These are phyloP conservation scores for Teratosphaeria viscida DNA, from an alignment of 2,329 filamentous ascomycete species.

Conservation along the genomic window DNA sequence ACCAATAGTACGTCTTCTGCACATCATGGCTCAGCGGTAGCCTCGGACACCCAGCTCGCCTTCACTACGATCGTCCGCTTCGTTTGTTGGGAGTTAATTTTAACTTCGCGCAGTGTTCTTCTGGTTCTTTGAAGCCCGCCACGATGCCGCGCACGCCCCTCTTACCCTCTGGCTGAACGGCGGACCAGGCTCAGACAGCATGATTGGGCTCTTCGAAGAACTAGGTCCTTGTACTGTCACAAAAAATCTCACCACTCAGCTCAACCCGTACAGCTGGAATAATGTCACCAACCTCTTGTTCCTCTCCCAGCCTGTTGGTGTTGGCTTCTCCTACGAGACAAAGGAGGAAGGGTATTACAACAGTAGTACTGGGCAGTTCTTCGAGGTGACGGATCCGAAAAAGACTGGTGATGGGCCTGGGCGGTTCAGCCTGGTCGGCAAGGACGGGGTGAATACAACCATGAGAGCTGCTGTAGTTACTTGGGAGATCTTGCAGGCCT, in stretches of 20 bases:
- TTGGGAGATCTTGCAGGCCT: constrained; percentile 45
- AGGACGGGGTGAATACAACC: constrained; percentile 42
- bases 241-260: constrained; percentile 35
- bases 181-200: constrained; percentile 44
- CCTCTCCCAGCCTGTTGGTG: constrained; percentile 52
- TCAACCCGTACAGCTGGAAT: constrained; percentile 54
- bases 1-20: constrained; percentile 1
- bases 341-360: constrained; percentile 1
- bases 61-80: too few relatives aligned
- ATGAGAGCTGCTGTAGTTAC: constrained; percentile 44
- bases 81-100: too few relatives aligned
- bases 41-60: too few relatives aligned
- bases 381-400: constrained; percentile 28
- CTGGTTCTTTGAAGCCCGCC: constrained; percentile 49
- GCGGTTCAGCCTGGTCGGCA: constrained; percentile 41
- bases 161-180: constrained; percentile 50
- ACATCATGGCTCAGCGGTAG: too few relatives aligned
- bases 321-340: constrained; percentile 44
- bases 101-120: constrained; percentile 40
- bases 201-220: constrained; percentile 39
- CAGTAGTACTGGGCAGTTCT: background rate
- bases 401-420: constrained; percentile 22
- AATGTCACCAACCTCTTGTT: constrained; percentile 46
- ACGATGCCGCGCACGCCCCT: constrained; percentile 42
- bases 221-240: constrained; percentile 45